Evolutionary conservation across 768 basidiomycete genomes (phyloP), one percentile per base, ranked within the genome.

Genomic region (Tulasnella sp.): DNA sequence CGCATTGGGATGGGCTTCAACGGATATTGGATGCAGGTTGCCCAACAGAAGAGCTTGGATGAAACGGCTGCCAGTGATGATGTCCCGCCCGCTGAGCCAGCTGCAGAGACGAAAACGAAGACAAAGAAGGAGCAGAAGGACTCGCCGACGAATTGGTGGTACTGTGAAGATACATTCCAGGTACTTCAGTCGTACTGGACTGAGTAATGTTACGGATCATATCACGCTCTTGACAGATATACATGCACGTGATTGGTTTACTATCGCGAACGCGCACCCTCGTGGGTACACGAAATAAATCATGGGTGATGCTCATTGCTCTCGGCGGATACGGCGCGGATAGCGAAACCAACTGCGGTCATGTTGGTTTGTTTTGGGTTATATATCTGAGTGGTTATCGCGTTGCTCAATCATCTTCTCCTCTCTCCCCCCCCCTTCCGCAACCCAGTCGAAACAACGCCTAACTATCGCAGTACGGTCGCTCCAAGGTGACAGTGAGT

Each of bases 21-120:
- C 13, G 56, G 44, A 27, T 47, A 48, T 49, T 58, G 56, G 56
- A 47, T 58, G 21, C 56, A 58, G 30, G 56, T 58, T 26, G 56
- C 53, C 4, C 30, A 55, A n/a, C n/a, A 55, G 53, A 55, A 55
- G n/a, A 43, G 19, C 29, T 51, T 27, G 38, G 41, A 56, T 17
- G 26, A 3, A 10, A 51, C 29, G 13, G 24, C 27, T 8, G 15
- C 56, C 43, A n/a, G 48, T 15, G 34, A 15, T 38, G 34, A 15
- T 7, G 19, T 13, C 19, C 42, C 42, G 47, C 21, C 27, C 11
- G 47, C 5, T 5, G 47, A 48, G 19, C 7, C 30, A 23, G 24
- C 29, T 7, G 21, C 44, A 17, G 32, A 49, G 44, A 48, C 44
- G 45, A 58, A 58, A 32, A 58, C 44, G 43, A 58, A 58, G 45